phyloP scores from a whole-genome alignment of 345 rosid species.

The Kandelia obovata region DNA sequence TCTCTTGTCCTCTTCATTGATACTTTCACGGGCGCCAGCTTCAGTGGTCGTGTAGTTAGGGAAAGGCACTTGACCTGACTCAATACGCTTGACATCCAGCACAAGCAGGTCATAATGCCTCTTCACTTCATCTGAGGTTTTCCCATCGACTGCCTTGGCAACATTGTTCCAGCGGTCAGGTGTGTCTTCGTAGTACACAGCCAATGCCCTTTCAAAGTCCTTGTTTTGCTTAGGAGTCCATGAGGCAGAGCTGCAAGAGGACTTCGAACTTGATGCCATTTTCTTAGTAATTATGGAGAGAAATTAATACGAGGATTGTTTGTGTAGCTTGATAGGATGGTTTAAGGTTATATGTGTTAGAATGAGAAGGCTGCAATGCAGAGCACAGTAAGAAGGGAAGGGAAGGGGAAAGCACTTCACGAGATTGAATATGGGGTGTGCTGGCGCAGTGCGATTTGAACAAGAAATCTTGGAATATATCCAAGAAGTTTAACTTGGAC shows the following conservation, averaged over 20 bases:
- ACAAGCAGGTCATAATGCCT: constrained; percentile 73
- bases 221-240: constrained; percentile 97
- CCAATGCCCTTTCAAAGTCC: constrained; percentile 88
- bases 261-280: constrained; percentile 83
- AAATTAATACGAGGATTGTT: too few relatives aligned
- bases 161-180: constrained; percentile 96
- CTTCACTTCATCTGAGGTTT: constrained; percentile 80
- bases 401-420: constrained; percentile 12
- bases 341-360: neutral
- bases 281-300: neutral
- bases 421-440: constrained; percentile 11
- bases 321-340: too few relatives aligned
- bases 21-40: constrained; percentile 22
- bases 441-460: constrained; percentile 47
- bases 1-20: constrained; percentile 38
- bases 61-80: constrained; percentile 76
- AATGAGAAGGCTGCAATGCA: constrained; percentile 4
- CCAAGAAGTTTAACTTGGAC: constrained; percentile 31
- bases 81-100: constrained; percentile 67
- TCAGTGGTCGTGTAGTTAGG: constrained; percentile 59
- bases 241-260: constrained; percentile 56
- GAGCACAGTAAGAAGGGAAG: constrained; percentile 12
- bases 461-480: constrained; percentile 34
- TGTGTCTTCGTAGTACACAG: constrained; percentile 79
- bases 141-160: constrained; percentile 82